Evolutionary conservation across 306 rosid genomes (phyloP), one percentile per base, ranked within the genome.

Genomic region (Cajanus cajan): DNA sequence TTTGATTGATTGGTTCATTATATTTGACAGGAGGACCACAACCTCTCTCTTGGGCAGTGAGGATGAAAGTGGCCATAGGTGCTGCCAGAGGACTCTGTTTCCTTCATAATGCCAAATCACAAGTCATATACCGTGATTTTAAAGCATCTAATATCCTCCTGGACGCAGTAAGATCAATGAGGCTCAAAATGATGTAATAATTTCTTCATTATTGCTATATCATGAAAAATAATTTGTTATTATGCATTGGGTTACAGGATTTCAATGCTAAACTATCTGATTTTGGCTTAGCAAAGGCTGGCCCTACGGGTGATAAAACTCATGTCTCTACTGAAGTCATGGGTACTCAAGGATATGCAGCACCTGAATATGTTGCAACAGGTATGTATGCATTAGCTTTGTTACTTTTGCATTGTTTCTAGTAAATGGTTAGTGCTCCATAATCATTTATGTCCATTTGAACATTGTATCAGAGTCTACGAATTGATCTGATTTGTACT

Each of bases 351-450:
- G 98, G 98, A 80, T 93, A 93, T 66, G 97, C 97, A 2, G 98
- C 98, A 61, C 98, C 98, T 12, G 98, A 93, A 82, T 93, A 93
- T 81, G 89, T 93, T 59, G 97, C 98, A 21, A 93, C 98, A 87
- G 97, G 98, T 93, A 9, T 59, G 14, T 51, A 52, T 0, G 80
- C 21, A 11, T 64, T 48, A 41, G 16, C 64, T 54, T 55, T 75
- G 58, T 80, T 80, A 90, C 88, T 45, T n/a, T 76, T 67, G 41
- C 64, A 8, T 69, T 63, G 64, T 33, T 25, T 5, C 6, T 65
- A 28, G 22, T 8, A 50, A 43, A 33, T 71, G 18, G 7, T 15
- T 33, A 3, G 62, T 43, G 62, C 25, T 55, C 55, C 40, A 41
- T 15, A 44, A 44, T 76, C 34, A 76, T 64, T 63, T 6, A 54